phyloP scores from a whole-genome alignment of 108 stramenopile species.

The Nitzschia inconspicua region DNA sequence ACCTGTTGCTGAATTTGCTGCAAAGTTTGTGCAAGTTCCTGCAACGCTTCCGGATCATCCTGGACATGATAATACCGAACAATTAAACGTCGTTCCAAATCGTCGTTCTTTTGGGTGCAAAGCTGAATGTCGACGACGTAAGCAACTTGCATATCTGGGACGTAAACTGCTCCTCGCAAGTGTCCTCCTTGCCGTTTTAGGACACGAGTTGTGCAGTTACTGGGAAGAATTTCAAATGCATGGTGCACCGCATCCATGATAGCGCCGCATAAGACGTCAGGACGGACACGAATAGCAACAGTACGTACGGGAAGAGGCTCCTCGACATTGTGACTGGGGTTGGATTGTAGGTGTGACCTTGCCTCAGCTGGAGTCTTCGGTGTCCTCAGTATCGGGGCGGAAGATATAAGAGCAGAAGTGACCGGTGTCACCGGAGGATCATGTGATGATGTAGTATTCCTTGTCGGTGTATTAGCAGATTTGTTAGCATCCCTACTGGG shows the following conservation, averaged over 20 bases:
- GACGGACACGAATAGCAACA: slow-evolving; percentile 72
- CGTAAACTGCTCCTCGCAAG: slow-evolving; percentile 36
- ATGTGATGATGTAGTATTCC: neutral
- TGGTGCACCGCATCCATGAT: slow-evolving; percentile 55
- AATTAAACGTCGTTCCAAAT: slow-evolving; percentile 57
- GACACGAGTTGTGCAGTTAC: slow-evolving; percentile 20
- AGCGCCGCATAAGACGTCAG: slow-evolving; percentile 81
- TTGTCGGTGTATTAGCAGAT: neutral
- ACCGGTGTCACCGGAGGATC: neutral
- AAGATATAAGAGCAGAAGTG: neutral
- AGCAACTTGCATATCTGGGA: slow-evolving; percentile 28
- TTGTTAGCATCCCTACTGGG: neutral
- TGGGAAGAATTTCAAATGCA: slow-evolving; percentile 27
- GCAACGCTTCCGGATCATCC: slow-evolving; percentile 48
- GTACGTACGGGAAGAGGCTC: slow-evolving; percentile 66
- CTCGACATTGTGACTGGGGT: slow-evolving; percentile 3
- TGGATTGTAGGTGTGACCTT: neutral
- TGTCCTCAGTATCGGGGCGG: neutral
- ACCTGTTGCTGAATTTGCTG: slow-evolving; percentile 15
- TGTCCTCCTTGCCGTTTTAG: slow-evolving; percentile 65
- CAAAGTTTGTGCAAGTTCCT: slow-evolving; percentile 25
- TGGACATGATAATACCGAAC: slow-evolving; percentile 63
- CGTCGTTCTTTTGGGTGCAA: slow-evolving; percentile 57
- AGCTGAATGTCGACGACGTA: slow-evolving; percentile 77
- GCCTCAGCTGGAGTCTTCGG: neutral